phyloP scores from a whole-genome alignment of 192 early-diverging fungal genomes.

The Coemansia sp. region DNA sequence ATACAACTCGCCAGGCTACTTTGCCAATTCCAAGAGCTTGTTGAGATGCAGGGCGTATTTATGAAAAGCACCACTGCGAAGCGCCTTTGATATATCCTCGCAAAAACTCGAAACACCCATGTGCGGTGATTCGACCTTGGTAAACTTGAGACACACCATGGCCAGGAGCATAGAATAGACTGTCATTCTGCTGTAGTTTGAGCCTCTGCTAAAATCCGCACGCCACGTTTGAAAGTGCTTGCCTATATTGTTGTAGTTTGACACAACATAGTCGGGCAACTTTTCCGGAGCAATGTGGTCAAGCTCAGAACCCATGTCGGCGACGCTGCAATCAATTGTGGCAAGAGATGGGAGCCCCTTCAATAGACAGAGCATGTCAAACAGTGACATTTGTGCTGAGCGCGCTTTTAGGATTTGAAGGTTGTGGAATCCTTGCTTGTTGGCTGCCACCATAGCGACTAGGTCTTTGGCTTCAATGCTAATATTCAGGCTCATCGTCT shows the following conservation, averaged over 20 bases:
- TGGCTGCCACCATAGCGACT: not conserved
- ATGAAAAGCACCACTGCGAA: not conserved
- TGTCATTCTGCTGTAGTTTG: not conserved
- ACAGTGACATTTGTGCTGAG: not conserved
- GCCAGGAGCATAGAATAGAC: conserved; percentile 1
- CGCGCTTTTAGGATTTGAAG: not conserved
- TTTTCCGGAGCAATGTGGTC: not conserved
- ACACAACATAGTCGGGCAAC: not conserved
- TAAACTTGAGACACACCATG: not conserved
- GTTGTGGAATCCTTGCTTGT: not conserved
- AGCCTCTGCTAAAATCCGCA: not conserved
- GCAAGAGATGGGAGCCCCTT: not conserved
- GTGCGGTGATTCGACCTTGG: not conserved
- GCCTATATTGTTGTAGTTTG: not conserved
- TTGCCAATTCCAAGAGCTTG: not conserved
- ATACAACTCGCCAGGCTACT: not conserved
- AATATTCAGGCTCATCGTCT: not conserved
- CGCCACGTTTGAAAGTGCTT: conserved; percentile 1
- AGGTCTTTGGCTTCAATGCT: not conserved
- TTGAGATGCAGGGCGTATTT: not conserved
- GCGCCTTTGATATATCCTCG: not conserved
- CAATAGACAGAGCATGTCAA: not conserved
- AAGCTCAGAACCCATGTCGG: not conserved
- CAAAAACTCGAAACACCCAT: not conserved
- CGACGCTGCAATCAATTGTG: not conserved